Conservation (phyloP, 1,284 basidiomycete species). For the Moniliella sp. region DNA sequence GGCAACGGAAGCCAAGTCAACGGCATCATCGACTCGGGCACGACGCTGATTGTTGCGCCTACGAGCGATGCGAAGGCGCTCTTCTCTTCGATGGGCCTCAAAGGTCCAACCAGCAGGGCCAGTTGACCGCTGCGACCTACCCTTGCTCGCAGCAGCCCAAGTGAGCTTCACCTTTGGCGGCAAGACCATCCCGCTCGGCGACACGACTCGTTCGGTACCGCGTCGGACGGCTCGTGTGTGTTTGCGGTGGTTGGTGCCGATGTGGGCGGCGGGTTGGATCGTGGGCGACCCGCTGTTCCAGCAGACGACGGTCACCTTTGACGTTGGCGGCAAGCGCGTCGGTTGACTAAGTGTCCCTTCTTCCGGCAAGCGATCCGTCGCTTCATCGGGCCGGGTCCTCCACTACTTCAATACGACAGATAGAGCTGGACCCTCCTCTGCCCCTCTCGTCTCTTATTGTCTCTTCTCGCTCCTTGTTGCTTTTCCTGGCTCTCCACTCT, state of each 20-base stretch:
- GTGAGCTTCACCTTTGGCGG: slow-evolving; percentile 1
- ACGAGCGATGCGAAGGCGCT: slow-evolving; percentile 1
- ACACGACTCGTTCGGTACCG: background rate
- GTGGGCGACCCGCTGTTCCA: background rate
- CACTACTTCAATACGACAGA: too few relatives aligned
- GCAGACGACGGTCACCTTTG: slow-evolving; percentile 32
- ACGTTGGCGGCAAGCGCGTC: slow-evolving; percentile 32
- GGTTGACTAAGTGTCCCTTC: slow-evolving; percentile 36
- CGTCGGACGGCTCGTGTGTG: background rate
- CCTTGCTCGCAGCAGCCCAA: background rate
- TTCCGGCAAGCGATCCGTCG: too few relatives aligned
- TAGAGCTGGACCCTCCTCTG: too few relatives aligned
- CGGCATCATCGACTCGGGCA: background rate
- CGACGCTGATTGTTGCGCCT: slow-evolving; percentile 1
- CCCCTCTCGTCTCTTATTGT: too few relatives aligned
- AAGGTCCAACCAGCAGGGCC: slow-evolving; percentile 12
- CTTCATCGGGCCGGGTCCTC: too few relatives aligned
- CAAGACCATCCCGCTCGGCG: background rate
- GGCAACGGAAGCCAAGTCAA: slow-evolving; percentile 11
- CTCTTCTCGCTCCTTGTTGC: too few relatives aligned
- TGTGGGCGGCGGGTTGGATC: background rate
- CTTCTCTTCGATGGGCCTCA: slow-evolving; percentile 29
- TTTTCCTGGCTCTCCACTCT: too few relatives aligned
- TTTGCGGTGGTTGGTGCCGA: slow-evolving; percentile 1
- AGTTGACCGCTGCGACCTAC: slow-evolving; percentile 19